Base-by-base conservation (phyloP, 257 asterid genomes). In the Solanum habrochaites region DNA sequence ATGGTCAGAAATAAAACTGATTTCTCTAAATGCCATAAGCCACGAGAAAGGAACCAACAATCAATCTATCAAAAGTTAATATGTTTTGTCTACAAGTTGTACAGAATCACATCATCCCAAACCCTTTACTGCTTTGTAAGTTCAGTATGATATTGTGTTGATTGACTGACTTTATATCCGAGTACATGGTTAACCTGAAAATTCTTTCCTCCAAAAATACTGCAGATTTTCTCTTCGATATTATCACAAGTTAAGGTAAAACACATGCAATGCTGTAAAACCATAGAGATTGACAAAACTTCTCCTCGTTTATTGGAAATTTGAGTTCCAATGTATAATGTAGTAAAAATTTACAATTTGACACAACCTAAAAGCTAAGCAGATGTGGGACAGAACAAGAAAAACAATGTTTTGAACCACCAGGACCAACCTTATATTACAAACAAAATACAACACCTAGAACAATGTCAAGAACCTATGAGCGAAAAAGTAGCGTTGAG, bases 341-440 rank as follows among this genome's bases (percentile, higher is more conserved):
- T 81, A 49, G 69, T 81, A 49, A 49, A 10, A 35, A 31, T 81
- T 81, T 81, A 80, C 85, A 80, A n/a, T 18, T 47, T 47, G 7
- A 39, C 43, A 39, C 43, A 49, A 81, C 27, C 45, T 49, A 18
- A 81, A 81, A 2, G 5, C 43, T 49, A 49, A 29, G 67, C 66
- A 47, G 85, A 29, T 29, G 85, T 81, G 85, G 85, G 85, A 49
- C 69, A 81, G 45, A 81, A 81, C 85, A 81, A 81, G 85, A 81
- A 81, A 81, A 49, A 49, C 20, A 18, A 81, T 49, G 85, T 81
- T 80, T 47, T 81, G 85, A 49, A 81, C 85, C 85, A 78, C 45
- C 69, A 78, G 43, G 20, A 29, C 12, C 20, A 49, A 29, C 69
- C 43, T 29, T n/a, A 81, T 31, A 49, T 81, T 20, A 81, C 69